Base-by-base conservation (phyloP, 495 filamentous ascomycete genomes). In the Penicillium nucicola region DNA sequence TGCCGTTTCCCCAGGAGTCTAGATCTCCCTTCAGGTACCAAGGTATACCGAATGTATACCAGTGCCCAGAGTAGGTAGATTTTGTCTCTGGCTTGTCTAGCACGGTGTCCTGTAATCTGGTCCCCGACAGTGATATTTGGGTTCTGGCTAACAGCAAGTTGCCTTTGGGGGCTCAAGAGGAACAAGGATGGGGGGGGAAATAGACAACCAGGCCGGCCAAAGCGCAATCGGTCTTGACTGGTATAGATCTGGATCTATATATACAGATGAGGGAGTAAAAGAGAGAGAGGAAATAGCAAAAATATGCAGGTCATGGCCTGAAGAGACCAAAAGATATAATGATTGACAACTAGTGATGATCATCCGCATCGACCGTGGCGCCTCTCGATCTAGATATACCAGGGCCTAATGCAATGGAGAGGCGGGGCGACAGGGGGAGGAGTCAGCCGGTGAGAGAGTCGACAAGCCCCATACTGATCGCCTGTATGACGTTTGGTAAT, bases 311-410 rank as follows among this genome's bases (percentile, higher is more conserved):
- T 53, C 25, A 45, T 55, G 44, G 19, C 20, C 11, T 57, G 55
- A 56, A 49, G 44, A 38, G 48, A 17, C 14, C 25, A 28, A 28
- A 43, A 15, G 11, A 44, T 45, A 39, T 34, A 36, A 55, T 47
- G 56, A 58, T 55, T 55, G 47, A 50, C 48, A 43, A 58, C 52
- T 60, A 62, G 53, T 51, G 56, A 44, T 52, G 47, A 60, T 58
- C 53, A 60, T 47, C 58, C 53, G 57, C 42, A 37, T 43, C 45
- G 34, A 48, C 53, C 50, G 45, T 43, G 32, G 50, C 28, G 49
- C 23, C 38, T 50, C 48, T 35, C 35, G 49, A 52, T 52, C 49
- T 44, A 52, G 49, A 52, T 52, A 51, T 51, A 51, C 15, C 45
- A 48, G 45, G 33, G 22, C 45, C 38, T 19, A 36, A 50, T 50